A percentile compares a stretch with the other conserved stretches of the same genome.
phyloP scores from a whole-genome alignment of 192 early-diverging fungal genomes.

The Glomus cerebriforme region DNA sequence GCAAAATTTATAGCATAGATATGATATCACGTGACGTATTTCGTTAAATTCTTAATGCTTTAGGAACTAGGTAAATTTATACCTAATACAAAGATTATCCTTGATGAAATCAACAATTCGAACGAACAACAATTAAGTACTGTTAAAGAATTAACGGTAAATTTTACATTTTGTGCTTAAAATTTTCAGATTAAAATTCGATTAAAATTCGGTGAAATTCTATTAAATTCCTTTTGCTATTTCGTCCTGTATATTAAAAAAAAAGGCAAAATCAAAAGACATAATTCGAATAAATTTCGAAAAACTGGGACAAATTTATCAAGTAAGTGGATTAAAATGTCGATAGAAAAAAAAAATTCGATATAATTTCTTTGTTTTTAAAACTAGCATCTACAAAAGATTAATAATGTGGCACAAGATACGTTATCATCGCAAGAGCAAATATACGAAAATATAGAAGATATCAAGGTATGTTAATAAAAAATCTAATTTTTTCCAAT shows the following conservation, averaged over 20 bases:
- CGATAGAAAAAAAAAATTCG: background rate
- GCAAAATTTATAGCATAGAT: too few relatives aligned
- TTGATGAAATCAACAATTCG: background rate
- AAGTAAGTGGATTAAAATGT: too few relatives aligned
- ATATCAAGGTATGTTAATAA: background rate
- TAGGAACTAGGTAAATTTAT: conserved; percentile 6
- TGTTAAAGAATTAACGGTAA: background rate
- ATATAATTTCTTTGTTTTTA: background rate
- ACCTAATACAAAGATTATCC: background rate
- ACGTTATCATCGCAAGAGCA: background rate
- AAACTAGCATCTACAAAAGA: conserved; percentile 7
- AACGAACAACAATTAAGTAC: background rate
- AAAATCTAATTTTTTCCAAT: background rate
- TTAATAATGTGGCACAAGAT: background rate
- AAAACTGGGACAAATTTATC: background rate
- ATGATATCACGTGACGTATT: background rate
- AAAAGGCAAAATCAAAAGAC: background rate
- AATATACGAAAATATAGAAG: background rate
- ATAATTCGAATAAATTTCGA: background rate
- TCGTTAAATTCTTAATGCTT: background rate
- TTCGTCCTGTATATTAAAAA: too few relatives aligned
- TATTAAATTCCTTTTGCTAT: too few relatives aligned
- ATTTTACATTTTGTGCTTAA: background rate
- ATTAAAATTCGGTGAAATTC: background rate
- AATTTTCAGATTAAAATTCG: too few relatives aligned